Percentiles rank a stretch among this genome's conserved stretches.
Evolutionary conservation across 768 basidiomycete species (phyloP).

Genomic region (Phanerodontia chrysosporium): DNA sequence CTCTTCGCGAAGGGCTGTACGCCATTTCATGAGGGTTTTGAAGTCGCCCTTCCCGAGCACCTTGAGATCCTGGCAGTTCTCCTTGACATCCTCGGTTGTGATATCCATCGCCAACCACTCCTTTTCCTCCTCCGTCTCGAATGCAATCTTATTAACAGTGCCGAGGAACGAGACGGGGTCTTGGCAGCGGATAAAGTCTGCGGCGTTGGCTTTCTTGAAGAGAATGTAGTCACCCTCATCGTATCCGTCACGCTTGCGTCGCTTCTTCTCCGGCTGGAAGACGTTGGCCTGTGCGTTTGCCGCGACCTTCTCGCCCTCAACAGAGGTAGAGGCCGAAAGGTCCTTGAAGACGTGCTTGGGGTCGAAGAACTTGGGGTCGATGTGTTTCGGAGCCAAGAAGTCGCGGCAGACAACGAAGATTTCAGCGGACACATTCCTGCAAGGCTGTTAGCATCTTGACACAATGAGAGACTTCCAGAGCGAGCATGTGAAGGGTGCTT

Average conservation of each 20-base stretch:
- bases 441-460: slow-evolving; percentile 3
- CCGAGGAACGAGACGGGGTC: slow-evolving; percentile 85
- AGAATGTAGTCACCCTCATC: slow-evolving; percentile 91
- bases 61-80: slow-evolving; percentile 89
- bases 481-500: not conserved
- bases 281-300: slow-evolving; percentile 83
- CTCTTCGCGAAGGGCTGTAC: slow-evolving; percentile 83
- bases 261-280: slow-evolving; percentile 96
- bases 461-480: not conserved
- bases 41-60: slow-evolving; percentile 98
- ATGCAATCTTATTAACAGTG: slow-evolving; percentile 69
- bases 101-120: slow-evolving; percentile 70
- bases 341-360: slow-evolving; percentile 98
- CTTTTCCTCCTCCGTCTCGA: slow-evolving; percentile 82
- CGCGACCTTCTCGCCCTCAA: slow-evolving; percentile 45
- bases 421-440: slow-evolving; percentile 96
- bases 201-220: slow-evolving; percentile 67
- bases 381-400: slow-evolving; percentile 90
- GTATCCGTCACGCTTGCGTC: slow-evolving; percentile 90
- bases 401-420: slow-evolving; percentile 98
- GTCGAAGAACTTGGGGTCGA: slow-evolving; percentile 97
- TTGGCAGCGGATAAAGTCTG: slow-evolving; percentile 60
- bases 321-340: slow-evolving; percentile 44
- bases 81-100: slow-evolving; percentile 75
- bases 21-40: slow-evolving; percentile 89